These are phyloP conservation scores for Colletotrichum horii DNA, from an alignment of 2,329 filamentous ascomycete genomes.

Conservation along the genomic window DNA sequence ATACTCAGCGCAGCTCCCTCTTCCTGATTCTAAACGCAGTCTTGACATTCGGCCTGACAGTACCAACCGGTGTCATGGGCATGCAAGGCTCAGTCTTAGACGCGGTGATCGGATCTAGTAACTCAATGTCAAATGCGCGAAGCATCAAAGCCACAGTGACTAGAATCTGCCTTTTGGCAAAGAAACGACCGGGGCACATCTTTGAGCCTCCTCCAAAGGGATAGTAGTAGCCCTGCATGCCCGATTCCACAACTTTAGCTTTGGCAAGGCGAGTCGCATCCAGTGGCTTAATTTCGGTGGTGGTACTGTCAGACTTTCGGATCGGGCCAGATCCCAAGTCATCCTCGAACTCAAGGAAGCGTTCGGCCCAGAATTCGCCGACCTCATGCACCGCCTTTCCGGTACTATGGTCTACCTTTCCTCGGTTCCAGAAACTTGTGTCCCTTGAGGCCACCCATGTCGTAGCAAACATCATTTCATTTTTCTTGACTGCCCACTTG, in stretches of 20 bases:
- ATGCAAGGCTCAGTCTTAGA: neutral
- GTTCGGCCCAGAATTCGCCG: neutral
- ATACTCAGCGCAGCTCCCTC: neutral
- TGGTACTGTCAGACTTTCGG: neutral
- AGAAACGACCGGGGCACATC: neutral
- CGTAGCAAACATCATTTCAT: neutral
- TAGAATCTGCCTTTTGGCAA: neutral
- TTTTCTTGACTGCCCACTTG: neutral
- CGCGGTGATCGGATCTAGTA: neutral
- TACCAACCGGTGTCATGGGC: neutral
- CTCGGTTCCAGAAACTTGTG: neutral
- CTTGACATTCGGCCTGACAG: neutral
- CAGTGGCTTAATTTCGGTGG: neutral
- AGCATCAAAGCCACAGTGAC: neutral
- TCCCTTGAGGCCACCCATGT: neutral
- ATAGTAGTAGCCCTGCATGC: neutral
- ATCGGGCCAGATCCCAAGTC: neutral
- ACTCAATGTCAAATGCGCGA: neutral
- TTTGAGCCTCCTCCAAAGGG: neutral
- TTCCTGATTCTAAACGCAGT: neutral
- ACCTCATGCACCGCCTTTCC: neutral
- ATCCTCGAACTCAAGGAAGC: neutral
- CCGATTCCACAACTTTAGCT: neutral
- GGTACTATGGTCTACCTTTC: neutral
- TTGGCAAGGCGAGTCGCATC: neutral